Conservation (phyloP, 495 filamentous ascomycete genomes). For the Tuber calosporum region DNA sequence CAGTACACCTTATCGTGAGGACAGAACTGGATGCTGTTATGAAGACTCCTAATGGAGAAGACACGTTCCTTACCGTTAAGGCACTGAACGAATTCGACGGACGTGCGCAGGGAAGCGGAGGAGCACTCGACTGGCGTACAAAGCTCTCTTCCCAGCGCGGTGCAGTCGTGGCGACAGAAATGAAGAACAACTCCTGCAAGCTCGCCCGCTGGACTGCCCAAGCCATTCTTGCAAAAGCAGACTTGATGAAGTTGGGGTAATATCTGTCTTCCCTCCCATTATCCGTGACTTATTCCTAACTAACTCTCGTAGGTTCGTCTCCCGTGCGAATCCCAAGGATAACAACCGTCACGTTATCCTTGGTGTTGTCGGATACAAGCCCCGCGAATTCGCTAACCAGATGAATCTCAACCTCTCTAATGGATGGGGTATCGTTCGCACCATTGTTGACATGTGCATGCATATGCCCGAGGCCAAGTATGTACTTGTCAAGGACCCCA, state of each 20-base stretch:
- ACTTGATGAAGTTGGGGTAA: conserved; percentile 94
- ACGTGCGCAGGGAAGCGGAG: conserved; percentile 90
- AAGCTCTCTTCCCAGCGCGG: conserved; percentile 89
- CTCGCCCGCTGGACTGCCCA: conserved; percentile 94
- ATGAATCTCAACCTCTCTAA: conserved; percentile 96
- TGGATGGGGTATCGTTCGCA: conserved; percentile 98
- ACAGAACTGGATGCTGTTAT: conserved; percentile 94
- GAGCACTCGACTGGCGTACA: conserved; percentile 88
- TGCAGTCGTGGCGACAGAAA: conserved; percentile 96
- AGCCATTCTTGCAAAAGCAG: conserved; percentile 87
- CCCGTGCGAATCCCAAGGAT: conserved; percentile 80
- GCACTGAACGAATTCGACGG: conserved; percentile 97
- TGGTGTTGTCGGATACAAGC: conserved; percentile 94
- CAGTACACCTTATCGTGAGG: conserved; percentile 82
- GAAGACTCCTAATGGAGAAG: conserved; percentile 79
- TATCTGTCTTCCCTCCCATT: conserved; percentile 31
- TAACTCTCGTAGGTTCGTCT: conserved; percentile 63
- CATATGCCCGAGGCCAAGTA: conserved; percentile 67
- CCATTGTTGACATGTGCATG: conserved; percentile 84
- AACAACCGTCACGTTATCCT: conserved; percentile 88
- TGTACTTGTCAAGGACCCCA: conserved; percentile 76
- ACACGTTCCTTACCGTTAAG: conserved; percentile 86
- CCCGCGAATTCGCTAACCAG: conserved; percentile 88
- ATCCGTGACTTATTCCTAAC: background rate
- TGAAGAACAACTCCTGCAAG: conserved; percentile 99